Percentiles rank a stretch among this genome's conserved stretches.
phyloP scores from a whole-genome alignment of 331 rosid species.

The Telfairia occidentalis region DNA sequence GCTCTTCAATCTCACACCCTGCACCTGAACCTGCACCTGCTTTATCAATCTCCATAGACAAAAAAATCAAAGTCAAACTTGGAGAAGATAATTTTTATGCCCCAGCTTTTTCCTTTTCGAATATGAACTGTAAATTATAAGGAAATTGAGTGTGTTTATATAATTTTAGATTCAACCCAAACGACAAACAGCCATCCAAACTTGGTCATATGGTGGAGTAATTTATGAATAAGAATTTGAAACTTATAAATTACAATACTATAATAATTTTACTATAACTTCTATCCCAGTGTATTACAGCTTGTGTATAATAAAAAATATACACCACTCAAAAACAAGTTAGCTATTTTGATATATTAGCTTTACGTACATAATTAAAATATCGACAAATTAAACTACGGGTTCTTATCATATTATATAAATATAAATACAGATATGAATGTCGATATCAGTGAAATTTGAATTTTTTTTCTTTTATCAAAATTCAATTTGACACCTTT shows the following conservation, averaged over 20 bases:
- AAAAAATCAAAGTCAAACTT: conserved; percentile 29
- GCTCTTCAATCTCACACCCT: conserved; percentile 8
- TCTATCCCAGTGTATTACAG: background rate
- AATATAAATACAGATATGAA: too few relatives aligned
- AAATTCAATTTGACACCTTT: too few relatives aligned
- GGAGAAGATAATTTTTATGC: conserved; percentile 10
- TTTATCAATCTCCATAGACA: conserved; percentile 14
- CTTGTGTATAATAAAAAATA: background rate
- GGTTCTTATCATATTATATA: too few relatives aligned
- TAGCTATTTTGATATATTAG: too few relatives aligned
- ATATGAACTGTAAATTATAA: conserved; percentile 8
- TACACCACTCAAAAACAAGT: too few relatives aligned
- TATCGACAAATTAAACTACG: too few relatives aligned
- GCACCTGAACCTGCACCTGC: conserved; percentile 7
- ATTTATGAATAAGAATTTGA: background rate
- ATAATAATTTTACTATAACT: background rate
- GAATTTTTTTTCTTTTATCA: too few relatives aligned
- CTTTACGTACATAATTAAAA: too few relatives aligned
- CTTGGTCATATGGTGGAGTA: conserved; percentile 11
- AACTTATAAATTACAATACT: background rate
- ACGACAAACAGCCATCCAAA: conserved; percentile 5
- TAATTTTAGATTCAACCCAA: conserved; percentile 1
- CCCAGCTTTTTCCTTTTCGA: background rate
- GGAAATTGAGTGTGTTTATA: background rate
- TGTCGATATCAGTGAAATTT: too few relatives aligned